Percentiles rank a stretch among this genome's conserved stretches.
Conservation (phyloP, 2,329 filamentous ascomycete species). For the Hysterium pulicare region DNA sequence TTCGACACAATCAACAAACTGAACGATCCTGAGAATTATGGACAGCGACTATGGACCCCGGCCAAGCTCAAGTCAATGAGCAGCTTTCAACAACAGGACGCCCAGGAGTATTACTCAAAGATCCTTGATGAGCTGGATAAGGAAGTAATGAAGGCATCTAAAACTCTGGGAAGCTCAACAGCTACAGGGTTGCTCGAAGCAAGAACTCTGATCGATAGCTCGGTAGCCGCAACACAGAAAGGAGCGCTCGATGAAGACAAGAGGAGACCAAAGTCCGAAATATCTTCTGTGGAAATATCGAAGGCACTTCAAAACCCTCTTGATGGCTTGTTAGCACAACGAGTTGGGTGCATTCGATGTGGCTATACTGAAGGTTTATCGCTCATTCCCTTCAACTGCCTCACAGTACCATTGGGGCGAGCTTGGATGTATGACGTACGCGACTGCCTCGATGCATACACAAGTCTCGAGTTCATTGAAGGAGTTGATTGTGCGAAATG, state of each 20-base stretch:
- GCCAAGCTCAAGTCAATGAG: slow-evolving; percentile 83
- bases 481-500: slow-evolving; percentile 91
- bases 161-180: slow-evolving; percentile 40
- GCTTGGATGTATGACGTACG: slow-evolving; percentile 66
- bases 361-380: slow-evolving; percentile 84
- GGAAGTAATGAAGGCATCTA: slow-evolving; percentile 56
- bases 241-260: slow-evolving; percentile 4
- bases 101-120: slow-evolving; percentile 94
- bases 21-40: slow-evolving; percentile 67
- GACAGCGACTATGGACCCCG: slow-evolving; percentile 77
- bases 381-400: slow-evolving; percentile 88
- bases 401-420: slow-evolving; percentile 77
- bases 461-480: slow-evolving; percentile 77
- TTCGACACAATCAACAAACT: slow-evolving; percentile 66
- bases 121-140: slow-evolving; percentile 81
- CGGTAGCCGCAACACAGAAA: slow-evolving; percentile 1
- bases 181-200: slow-evolving; percentile 30
- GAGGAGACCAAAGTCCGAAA: slow-evolving; percentile 1
- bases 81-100: slow-evolving; percentile 94
- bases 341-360: slow-evolving; percentile 82
- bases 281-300: slow-evolving; percentile 5
- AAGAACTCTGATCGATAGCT: slow-evolving; percentile 18
- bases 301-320: slow-evolving; percentile 65
- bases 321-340: slow-evolving; percentile 82
- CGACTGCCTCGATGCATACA: slow-evolving; percentile 80